phyloP scores from a whole-genome alignment of 2,329 filamentous ascomycete species.

The Aspergillus fumigatiaffinis region DNA sequence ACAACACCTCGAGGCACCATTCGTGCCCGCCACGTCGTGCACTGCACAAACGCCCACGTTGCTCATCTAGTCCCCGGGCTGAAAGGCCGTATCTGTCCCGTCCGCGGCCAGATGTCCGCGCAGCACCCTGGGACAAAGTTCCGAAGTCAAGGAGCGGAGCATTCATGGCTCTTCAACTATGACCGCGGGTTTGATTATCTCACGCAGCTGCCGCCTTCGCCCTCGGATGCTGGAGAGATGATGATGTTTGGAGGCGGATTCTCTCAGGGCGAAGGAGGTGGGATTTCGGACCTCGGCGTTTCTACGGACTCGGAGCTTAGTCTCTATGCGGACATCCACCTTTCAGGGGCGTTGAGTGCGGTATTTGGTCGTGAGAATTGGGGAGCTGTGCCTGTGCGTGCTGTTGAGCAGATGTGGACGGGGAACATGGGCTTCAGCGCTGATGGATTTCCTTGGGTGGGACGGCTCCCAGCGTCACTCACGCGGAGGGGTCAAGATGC shows the following conservation, averaged over 20 bases:
- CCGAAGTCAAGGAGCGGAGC: constrained; percentile 29
- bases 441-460: constrained; percentile 52
- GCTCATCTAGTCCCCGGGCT: constrained; percentile 49
- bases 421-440: constrained; percentile 49
- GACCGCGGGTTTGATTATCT: constrained; percentile 50
- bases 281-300: constrained; percentile 46
- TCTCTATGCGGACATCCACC: constrained; percentile 23
- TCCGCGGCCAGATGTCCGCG: constrained; percentile 42
- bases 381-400: constrained; percentile 14
- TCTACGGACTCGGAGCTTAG: constrained; percentile 43
- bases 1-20: constrained; percentile 46
- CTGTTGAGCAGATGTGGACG: constrained; percentile 28
- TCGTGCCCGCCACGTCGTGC: constrained; percentile 49
- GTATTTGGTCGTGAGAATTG: constrained; percentile 23
- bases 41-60: constrained; percentile 56
- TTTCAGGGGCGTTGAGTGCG: constrained; percentile 21
- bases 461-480: constrained; percentile 24
- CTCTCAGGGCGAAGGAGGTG: constrained; percentile 39
- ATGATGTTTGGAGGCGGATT: constrained; percentile 56
- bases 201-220: constrained; percentile 40
- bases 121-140: constrained; percentile 33
- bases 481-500: constrained; percentile 4
- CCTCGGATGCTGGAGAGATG: constrained; percentile 29
- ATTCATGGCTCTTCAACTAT: constrained; percentile 52
- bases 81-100: constrained; percentile 34